Evolutionary conservation across 305 asterid species (phyloP).

Genomic region (Solanum hybrid): DNA sequence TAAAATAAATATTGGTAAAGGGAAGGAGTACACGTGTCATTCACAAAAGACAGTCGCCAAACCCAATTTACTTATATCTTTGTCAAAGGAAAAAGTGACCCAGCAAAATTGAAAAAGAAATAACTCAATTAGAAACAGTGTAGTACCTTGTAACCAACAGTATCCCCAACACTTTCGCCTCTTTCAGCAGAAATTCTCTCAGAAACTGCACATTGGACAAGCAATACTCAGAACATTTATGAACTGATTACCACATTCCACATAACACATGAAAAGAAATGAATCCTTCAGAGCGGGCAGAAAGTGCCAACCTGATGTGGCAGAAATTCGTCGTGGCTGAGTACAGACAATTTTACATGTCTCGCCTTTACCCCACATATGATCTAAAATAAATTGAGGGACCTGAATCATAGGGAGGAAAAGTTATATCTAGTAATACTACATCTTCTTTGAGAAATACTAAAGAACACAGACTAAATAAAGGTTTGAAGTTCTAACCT

Average conservation of each 20-base stretch:
- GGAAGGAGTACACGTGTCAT: not conserved
- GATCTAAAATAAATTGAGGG: slow-evolving; percentile 86
- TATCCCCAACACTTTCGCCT: slow-evolving; percentile 79
- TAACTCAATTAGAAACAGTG: not conserved
- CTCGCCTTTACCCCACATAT: slow-evolving; percentile 79
- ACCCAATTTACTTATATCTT: not conserved
- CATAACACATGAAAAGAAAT: not conserved
- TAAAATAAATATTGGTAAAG: not conserved
- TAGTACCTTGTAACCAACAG: slow-evolving; percentile 92
- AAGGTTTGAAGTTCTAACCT: slow-evolving; percentile 37
- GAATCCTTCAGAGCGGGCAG: not conserved
- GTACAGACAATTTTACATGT: slow-evolving; percentile 84
- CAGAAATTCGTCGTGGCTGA: slow-evolving; percentile 95
- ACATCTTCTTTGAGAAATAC: not conserved
- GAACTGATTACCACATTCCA: not conserved
- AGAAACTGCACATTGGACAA: slow-evolving; percentile 59
- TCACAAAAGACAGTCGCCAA: not conserved
- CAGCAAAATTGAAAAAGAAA: not conserved
- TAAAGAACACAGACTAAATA: not conserved
- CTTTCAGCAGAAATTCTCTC: slow-evolving; percentile 95
- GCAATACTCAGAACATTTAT: not conserved
- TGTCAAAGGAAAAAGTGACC: not conserved
- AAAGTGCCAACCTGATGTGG: slow-evolving; percentile 62
- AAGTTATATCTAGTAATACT: not conserved
- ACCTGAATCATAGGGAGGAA: slow-evolving; percentile 40